phyloP scores from a whole-genome alignment of 371 early-diverging fungal genomes.

The Saksenaea vasiformis region DNA sequence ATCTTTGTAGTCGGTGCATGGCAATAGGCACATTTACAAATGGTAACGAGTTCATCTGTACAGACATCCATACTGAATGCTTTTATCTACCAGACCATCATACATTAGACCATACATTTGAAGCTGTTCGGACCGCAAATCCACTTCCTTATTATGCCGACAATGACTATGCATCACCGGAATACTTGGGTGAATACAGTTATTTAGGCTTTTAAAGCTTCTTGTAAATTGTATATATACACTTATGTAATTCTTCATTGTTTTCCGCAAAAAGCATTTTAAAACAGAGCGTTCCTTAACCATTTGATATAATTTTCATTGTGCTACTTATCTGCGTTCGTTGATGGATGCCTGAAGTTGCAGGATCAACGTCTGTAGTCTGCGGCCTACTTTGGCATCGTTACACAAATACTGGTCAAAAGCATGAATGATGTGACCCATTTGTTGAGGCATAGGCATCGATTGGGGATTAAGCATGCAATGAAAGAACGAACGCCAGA shows the following conservation, averaged over 20 bases:
- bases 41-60: constrained; percentile 27
- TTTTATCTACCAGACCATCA: constrained; percentile 41
- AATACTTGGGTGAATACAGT: constrained; percentile 52
- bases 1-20: constrained; percentile 54
- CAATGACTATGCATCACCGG: constrained; percentile 47
- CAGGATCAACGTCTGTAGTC: not conserved
- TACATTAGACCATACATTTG: constrained; percentile 49
- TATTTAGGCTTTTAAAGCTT: constrained; percentile 41
- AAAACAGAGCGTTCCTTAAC: too few species aligned
- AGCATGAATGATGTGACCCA: not conserved
- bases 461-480: constrained; percentile 30
- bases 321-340: not conserved
- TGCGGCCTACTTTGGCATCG: not conserved
- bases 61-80: not conserved
- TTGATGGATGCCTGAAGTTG: not conserved
- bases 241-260: not conserved
- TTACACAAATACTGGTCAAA: not conserved
- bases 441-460: not conserved
- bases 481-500: constrained; percentile 41
- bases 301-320: not conserved
- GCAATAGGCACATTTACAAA: constrained; percentile 48
- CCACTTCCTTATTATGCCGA: constrained; percentile 52
- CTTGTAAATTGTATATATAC: too few species aligned
- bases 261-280: too few species aligned
- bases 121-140: constrained; percentile 44